These are phyloP conservation scores for Aspergillus saccharolyticus DNA, from an alignment of 495 filamentous ascomycete genomes.

Conservation along the genomic window DNA sequence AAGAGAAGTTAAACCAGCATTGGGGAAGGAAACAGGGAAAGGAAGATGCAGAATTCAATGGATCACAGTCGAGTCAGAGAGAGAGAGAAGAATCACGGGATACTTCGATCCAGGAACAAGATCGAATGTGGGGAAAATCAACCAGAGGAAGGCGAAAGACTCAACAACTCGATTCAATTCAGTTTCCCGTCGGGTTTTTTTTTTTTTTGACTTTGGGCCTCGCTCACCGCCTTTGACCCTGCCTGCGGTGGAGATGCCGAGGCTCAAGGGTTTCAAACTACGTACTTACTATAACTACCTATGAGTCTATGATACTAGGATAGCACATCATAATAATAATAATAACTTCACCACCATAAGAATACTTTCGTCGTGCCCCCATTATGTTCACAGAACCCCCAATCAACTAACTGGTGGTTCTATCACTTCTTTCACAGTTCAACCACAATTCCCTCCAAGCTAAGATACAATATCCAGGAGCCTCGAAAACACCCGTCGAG, in stretches of 20 bases:
- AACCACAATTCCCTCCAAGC: conserved; percentile 23
- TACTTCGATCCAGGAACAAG: background rate
- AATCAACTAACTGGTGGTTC: conserved; percentile 10
- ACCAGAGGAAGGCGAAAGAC: background rate
- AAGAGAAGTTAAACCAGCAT: conserved; percentile 4
- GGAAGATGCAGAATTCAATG: no score
- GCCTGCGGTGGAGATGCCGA: background rate
- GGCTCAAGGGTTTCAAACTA: background rate
- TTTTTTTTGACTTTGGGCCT: background rate
- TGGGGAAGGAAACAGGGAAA: background rate
- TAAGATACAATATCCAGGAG: conserved; percentile 39
- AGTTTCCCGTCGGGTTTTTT: background rate
- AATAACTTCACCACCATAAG: no score
- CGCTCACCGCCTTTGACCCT: background rate
- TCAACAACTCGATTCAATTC: background rate
- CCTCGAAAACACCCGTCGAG: conserved; percentile 16
- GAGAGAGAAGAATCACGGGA: background rate
- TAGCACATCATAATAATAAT: no score
- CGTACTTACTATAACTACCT: background rate
- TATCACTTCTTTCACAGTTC: conserved; percentile 16
- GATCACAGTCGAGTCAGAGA: no score
- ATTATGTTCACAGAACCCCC: conserved; percentile 23
- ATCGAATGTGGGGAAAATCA: background rate
- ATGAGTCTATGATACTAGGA: conserved; percentile 13
- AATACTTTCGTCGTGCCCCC: background rate